Evolutionary conservation across 768 basidiomycete genomes (phyloP).

Genomic region (Arthromyces matolae): DNA sequence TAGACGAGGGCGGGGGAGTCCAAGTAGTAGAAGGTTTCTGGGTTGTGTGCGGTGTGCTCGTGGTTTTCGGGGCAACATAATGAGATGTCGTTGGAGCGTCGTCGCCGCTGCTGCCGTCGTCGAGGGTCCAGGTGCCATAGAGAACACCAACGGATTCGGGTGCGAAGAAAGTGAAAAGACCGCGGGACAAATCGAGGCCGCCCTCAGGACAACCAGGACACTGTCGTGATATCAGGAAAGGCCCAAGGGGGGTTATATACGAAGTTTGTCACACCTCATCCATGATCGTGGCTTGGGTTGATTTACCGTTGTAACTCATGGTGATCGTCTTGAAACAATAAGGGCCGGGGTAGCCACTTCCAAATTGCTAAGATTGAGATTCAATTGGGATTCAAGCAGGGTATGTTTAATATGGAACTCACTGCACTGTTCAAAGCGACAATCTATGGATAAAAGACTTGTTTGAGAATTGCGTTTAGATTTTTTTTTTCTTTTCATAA

Average conservation of each 20-base stretch:
- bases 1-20: conserved; percentile 12
- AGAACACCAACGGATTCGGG: conserved; percentile 40
- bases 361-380: conserved; percentile 48
- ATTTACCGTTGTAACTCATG: conserved; percentile 57
- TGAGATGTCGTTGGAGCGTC: conserved; percentile 16
- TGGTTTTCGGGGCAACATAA: conserved; percentile 11
- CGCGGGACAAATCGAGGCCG: conserved; percentile 58
- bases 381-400: background rate
- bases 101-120: conserved; percentile 20
- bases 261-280: conserved; percentile 44
- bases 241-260: conserved; percentile 16
- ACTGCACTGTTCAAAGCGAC: conserved; percentile 33
- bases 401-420: conserved; percentile 15
- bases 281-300: conserved; percentile 51
- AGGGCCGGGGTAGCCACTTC: conserved; percentile 34
- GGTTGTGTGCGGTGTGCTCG: conserved; percentile 12
- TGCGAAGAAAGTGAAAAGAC: conserved; percentile 55
- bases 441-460: conserved; percentile 18
- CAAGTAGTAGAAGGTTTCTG: conserved; percentile 17
- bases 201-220: conserved; percentile 33
- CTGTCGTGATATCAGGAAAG: background rate
- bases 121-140: conserved; percentile 46
- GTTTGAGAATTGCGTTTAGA: too few relatives aligned
- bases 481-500: background rate
- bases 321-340: conserved; percentile 61